Evolutionary conservation across 2,329 filamentous ascomycete genomes (phyloP).

Genomic region (Alternaria sp.): DNA sequence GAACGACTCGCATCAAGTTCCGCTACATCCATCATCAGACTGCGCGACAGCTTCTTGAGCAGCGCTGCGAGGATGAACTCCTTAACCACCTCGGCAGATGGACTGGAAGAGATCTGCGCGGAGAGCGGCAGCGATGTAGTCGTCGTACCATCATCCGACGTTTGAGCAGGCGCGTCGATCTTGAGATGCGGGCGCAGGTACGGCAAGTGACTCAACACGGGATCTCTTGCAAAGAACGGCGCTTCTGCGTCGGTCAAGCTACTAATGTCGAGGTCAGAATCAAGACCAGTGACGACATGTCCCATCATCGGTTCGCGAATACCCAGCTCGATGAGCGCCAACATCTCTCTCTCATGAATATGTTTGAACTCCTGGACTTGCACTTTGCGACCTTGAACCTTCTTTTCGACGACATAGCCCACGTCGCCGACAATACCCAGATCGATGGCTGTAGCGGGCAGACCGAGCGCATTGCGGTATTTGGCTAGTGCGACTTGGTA

Average conservation of each 20-base stretch:
- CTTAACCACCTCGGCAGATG: neutral
- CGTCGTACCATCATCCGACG: neutral
- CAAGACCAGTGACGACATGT: slow-evolving; percentile 13
- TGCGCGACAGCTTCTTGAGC: slow-evolving; percentile 14
- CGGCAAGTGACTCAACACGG: slow-evolving; percentile 9
- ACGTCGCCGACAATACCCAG: slow-evolving; percentile 22
- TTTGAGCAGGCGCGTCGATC: neutral
- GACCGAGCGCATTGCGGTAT: slow-evolving; percentile 9
- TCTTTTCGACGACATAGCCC: slow-evolving; percentile 24
- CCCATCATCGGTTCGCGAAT: slow-evolving; percentile 9
- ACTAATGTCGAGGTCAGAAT: neutral
- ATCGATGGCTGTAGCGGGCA: slow-evolving; percentile 14
- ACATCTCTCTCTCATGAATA: slow-evolving; percentile 12
- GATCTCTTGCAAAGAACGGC: slow-evolving; percentile 15
- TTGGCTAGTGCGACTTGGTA: slow-evolving; percentile 29
- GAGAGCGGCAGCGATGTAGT: neutral
- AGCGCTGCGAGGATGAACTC: slow-evolving; percentile 14
- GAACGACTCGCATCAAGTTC: slow-evolving; percentile 19
- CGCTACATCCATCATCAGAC: slow-evolving; percentile 17
- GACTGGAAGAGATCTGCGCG: slow-evolving; percentile 1
- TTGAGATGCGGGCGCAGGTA: slow-evolving; percentile 17
- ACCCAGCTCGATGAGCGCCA: slow-evolving; percentile 14
- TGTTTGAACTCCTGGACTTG: slow-evolving; percentile 15
- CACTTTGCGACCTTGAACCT: slow-evolving; percentile 1
- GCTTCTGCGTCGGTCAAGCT: neutral